Conservation (phyloP, 306 rosid genomes). For the Oemleria cerasiformis region DNA sequence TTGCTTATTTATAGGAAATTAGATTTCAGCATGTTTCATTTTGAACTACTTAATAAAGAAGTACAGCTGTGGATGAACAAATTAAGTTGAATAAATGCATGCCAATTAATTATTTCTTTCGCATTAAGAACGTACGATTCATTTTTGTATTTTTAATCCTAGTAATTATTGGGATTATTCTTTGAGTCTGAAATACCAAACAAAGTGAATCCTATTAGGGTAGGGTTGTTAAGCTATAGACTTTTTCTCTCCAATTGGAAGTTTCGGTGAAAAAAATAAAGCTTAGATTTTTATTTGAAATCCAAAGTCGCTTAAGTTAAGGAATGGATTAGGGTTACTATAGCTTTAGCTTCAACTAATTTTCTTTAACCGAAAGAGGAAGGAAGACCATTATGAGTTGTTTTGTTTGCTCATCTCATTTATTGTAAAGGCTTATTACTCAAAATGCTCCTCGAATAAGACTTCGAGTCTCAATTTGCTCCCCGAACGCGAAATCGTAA, state of each 20-base stretch:
- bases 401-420: background rate
- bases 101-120: conserved; percentile 6
- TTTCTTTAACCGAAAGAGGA: no score
- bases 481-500: no score
- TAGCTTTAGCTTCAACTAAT: no score
- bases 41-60: background rate
- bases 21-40: background rate
- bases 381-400: background rate
- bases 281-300: no score
- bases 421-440: no score
- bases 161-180: background rate
- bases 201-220: background rate
- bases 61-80: background rate
- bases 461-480: no score
- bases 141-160: background rate
- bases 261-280: no score
- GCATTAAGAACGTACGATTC: background rate
- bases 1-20: background rate
- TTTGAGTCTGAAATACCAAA: background rate
- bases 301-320: no score
- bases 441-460: no score
- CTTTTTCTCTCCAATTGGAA: no score
- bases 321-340: no score
- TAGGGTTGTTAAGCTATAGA: background rate
- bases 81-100: conserved; percentile 1